These are phyloP conservation scores for Mycena capillaripes DNA, from an alignment of 768 basidiomycete species.

Conservation along the genomic window DNA sequence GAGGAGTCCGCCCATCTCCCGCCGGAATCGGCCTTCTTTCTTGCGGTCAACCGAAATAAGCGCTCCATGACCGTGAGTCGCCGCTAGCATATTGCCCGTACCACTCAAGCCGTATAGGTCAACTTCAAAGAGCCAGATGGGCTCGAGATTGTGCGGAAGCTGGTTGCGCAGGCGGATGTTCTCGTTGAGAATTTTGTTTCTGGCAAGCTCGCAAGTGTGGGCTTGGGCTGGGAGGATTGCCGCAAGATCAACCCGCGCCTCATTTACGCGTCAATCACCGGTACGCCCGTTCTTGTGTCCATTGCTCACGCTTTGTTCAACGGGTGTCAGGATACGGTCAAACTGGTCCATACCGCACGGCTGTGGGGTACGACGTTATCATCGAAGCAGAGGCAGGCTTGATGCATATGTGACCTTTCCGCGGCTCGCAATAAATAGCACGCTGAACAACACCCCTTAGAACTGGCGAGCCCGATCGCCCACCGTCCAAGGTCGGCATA, in stretches of 20 bases:
- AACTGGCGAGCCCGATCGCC: conserved; percentile 89
- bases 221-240: conserved; percentile 90
- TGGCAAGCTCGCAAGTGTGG: conserved; percentile 88
- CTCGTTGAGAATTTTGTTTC: conserved; percentile 92
- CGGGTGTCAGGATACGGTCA: conserved; percentile 77
- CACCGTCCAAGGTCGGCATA: conserved; percentile 95
- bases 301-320: neutral
- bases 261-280: conserved; percentile 92
- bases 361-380: conserved; percentile 91
- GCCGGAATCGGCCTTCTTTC: conserved; percentile 94
- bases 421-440: conserved; percentile 43
- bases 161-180: conserved; percentile 84
- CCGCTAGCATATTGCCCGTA: neutral
- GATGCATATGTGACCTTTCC: conserved; percentile 95
- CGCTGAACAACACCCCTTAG: conserved; percentile 50
- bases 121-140: conserved; percentile 89
- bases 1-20: conserved; percentile 74
- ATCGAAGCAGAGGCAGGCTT: conserved; percentile 93
- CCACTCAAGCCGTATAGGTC: conserved; percentile 9
- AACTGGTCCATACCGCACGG: conserved; percentile 87
- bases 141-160: conserved; percentile 76
- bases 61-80: conserved; percentile 82
- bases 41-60: conserved; percentile 91
- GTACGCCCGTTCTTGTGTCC: conserved; percentile 53
- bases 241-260: conserved; percentile 80